These are phyloP conservation scores for Larix kaempferi DNA, from an alignment of 75 land plant species.

Conservation along the genomic window DNA sequence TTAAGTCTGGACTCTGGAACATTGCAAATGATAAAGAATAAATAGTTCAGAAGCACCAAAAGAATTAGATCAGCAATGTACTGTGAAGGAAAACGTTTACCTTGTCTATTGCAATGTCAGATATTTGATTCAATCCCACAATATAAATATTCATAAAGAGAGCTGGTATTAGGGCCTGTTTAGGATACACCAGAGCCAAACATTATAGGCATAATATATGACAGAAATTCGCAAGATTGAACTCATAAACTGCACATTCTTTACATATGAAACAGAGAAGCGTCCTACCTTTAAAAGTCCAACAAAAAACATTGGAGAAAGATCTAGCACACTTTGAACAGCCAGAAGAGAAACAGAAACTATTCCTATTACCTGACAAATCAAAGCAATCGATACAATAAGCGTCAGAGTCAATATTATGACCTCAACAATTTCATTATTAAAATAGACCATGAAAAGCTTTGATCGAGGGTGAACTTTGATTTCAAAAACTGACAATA, in stretches of 20 bases:
- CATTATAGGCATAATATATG: slow-evolving; percentile 2
- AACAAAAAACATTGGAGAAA: slow-evolving; percentile 67
- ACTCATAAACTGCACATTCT: neutral
- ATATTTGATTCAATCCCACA: slow-evolving; percentile 93
- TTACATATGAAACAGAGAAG: neutral
- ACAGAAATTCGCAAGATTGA: neutral
- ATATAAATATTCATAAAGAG: slow-evolving; percentile 96
- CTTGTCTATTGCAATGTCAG: slow-evolving; percentile 96
- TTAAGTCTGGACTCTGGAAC: neutral
- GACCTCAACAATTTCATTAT: neutral
- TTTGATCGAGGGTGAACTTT: neutral
- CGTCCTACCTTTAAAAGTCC: slow-evolving; percentile 76
- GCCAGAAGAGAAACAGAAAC: slow-evolving; percentile 92
- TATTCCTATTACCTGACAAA: slow-evolving; percentile 76
- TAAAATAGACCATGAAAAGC: slow-evolving; percentile 9
- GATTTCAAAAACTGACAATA: slow-evolving; percentile 7
- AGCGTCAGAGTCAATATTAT: slow-evolving; percentile 2
- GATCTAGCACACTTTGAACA: slow-evolving; percentile 69
- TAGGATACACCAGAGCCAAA: neutral
- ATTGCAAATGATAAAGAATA: neutral
- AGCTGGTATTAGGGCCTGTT: slow-evolving; percentile 88
- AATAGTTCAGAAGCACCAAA: neutral
- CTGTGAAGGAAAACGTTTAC: slow-evolving; percentile 17
- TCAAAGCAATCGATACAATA: neutral
- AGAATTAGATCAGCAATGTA: neutral